Conservation (phyloP, 768 basidiomycete genomes). For the Leucocoprinus leucothites region DNA sequence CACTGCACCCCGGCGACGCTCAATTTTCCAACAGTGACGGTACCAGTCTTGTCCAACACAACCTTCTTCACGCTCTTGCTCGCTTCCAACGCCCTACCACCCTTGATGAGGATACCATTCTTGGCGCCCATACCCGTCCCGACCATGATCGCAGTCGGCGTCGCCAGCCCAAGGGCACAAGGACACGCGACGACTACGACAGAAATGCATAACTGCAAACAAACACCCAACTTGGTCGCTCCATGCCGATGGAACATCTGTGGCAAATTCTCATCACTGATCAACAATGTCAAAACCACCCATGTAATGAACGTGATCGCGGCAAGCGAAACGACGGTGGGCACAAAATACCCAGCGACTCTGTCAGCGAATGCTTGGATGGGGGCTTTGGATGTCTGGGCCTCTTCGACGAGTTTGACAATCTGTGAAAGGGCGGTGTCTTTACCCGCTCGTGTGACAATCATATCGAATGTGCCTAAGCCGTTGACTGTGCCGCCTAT, state of each 20-base stretch:
- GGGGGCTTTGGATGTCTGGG: constrained; percentile 96
- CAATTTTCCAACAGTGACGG: constrained; percentile 93
- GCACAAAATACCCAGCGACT: constrained; percentile 95
- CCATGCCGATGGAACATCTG: constrained; percentile 83
- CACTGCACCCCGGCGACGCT: constrained; percentile 75
- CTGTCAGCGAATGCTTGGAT: constrained; percentile 96
- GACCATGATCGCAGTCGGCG: constrained; percentile 99
- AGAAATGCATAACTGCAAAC: constrained; percentile 95
- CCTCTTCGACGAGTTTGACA: constrained; percentile 94
- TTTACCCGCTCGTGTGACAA: constrained; percentile 91
- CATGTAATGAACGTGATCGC: constrained; percentile 79
- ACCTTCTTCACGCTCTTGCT: constrained; percentile 79
- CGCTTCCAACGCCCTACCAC: constrained; percentile 90
- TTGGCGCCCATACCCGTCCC: constrained; percentile 96
- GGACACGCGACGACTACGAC: constrained; percentile 98
- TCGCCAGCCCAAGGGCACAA: constrained; percentile 93
- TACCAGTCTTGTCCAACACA: constrained; percentile 96
- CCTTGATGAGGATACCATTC: constrained; percentile 98
- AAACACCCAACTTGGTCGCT: constrained; percentile 82
- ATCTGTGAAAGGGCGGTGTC: constrained; percentile 97
- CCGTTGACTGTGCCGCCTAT: constrained; percentile 98
- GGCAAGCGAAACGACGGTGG: constrained; percentile 82
- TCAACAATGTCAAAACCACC: constrained; percentile 67
- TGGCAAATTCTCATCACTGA: constrained; percentile 63
- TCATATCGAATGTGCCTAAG: constrained; percentile 95